These are phyloP conservation scores for Neurospora sublineolata DNA, from an alignment of 495 filamentous ascomycete species.

Conservation along the genomic window DNA sequence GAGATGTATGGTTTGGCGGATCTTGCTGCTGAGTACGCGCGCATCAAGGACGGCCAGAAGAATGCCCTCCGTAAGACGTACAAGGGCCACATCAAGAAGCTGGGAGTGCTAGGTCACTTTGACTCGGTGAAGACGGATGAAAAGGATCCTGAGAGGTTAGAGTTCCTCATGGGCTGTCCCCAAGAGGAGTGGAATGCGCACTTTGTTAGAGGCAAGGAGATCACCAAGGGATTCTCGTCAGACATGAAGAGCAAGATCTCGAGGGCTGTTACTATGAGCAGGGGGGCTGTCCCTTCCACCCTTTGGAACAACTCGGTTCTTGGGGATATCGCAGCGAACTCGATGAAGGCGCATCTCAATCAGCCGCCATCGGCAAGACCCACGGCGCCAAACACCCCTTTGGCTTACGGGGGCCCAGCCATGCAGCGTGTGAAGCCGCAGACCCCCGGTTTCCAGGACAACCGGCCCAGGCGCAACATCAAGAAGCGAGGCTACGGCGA, in stretches of 20 bases:
- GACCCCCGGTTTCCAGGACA: slow-evolving; percentile 15
- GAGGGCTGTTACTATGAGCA: slow-evolving; percentile 38
- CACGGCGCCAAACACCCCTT: slow-evolving; percentile 33
- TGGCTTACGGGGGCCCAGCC: slow-evolving; percentile 11
- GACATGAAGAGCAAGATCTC: slow-evolving; percentile 20
- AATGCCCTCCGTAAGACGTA: slow-evolving; percentile 47
- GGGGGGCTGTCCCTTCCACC: slow-evolving; percentile 33
- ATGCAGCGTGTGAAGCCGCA: slow-evolving; percentile 16
- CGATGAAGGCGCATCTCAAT: slow-evolving; percentile 21
- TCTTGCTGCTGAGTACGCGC: slow-evolving; percentile 41
- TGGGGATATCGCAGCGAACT: slow-evolving; percentile 32
- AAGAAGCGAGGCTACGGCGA: slow-evolving; percentile 45
- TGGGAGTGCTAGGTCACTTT: slow-evolving; percentile 42
- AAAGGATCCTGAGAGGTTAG: slow-evolving; percentile 24
- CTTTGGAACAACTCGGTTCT: slow-evolving; percentile 42
- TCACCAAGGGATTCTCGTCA: slow-evolving; percentile 37
- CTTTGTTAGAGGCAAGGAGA: slow-evolving; percentile 42
- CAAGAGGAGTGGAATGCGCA: slow-evolving; percentile 45
- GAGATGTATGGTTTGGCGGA: slow-evolving; percentile 36
- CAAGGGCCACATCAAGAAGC: slow-evolving; percentile 45
- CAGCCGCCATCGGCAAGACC: slow-evolving; percentile 27
- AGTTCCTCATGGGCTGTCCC: slow-evolving; percentile 36
- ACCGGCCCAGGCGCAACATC: slow-evolving; percentile 30
- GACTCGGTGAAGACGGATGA: slow-evolving; percentile 38
- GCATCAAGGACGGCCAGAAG: slow-evolving; percentile 44